Evolutionary conservation across 495 filamentous ascomycete genomes (phyloP).

Genomic region (Aspergillus diversus): DNA sequence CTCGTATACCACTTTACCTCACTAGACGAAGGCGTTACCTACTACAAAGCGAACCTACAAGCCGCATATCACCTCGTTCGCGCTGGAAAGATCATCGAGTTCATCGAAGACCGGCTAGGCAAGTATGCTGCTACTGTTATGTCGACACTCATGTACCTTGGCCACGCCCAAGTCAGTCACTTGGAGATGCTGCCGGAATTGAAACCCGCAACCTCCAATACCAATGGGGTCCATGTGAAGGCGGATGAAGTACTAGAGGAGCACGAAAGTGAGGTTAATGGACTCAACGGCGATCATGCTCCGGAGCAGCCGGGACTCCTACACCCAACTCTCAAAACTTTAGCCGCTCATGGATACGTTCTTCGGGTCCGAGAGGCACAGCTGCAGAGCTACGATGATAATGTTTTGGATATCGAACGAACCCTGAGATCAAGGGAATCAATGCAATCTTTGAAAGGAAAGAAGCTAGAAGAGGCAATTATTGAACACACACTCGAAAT

Average conservation of each 20-base stretch:
- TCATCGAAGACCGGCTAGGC: constrained; percentile 72
- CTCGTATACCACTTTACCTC: constrained; percentile 77
- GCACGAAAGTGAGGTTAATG: constrained; percentile 20
- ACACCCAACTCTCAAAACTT: constrained; percentile 46
- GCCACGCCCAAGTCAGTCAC: constrained; percentile 74
- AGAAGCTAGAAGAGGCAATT: constrained; percentile 61
- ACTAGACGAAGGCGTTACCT: constrained; percentile 61
- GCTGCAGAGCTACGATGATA: constrained; percentile 56
- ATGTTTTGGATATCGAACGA: constrained; percentile 51
- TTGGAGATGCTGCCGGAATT: constrained; percentile 55
- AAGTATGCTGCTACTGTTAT: constrained; percentile 69
- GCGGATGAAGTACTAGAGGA: constrained; percentile 31
- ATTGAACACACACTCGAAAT: constrained; percentile 37
- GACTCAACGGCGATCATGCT: constrained; percentile 30
- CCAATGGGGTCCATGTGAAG: constrained; percentile 43
- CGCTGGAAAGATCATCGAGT: constrained; percentile 77
- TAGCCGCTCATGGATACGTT: constrained; percentile 55
- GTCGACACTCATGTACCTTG: constrained; percentile 72
- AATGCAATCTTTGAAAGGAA: constrained; percentile 54
- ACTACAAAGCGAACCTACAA: constrained; percentile 77
- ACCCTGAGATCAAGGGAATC: constrained; percentile 38
- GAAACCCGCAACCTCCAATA: constrained; percentile 16
- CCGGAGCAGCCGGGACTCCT: constrained; percentile 36
- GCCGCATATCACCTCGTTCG: constrained; percentile 80
- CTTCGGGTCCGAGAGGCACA: constrained; percentile 49